Evolutionary conservation across 352 stramenopile species (phyloP).

Genomic region (Thraustochytrium striatum): DNA sequence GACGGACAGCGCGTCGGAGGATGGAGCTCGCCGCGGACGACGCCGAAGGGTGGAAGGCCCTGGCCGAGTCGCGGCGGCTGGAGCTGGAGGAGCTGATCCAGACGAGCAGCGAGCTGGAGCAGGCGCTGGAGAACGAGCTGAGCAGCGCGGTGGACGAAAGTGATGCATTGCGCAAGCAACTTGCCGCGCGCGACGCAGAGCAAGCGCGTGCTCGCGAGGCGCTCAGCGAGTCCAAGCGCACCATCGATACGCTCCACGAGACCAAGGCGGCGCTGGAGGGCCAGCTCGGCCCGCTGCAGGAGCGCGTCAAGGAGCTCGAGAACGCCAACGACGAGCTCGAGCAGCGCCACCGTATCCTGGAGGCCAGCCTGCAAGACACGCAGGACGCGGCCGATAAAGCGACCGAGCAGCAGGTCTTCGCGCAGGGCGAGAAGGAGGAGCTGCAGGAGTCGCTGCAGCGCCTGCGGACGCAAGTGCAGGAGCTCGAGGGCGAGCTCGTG

Average conservation of each 20-base stretch:
- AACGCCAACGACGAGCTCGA: conserved; percentile 40
- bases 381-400: not conserved
- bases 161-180: not conserved
- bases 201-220: not conserved
- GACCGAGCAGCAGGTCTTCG: conserved; percentile 31
- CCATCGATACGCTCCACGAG: not conserved
- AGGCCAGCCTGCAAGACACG: not conserved
- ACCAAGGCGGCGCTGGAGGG: not conserved
- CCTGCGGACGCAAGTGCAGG: not conserved
- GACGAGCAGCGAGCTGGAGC: conserved; percentile 24
- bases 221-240: not conserved
- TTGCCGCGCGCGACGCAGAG: not conserved
- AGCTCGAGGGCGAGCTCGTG: not conserved
- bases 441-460: not conserved
- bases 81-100: conserved; percentile 45
- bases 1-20: too few relatives aligned
- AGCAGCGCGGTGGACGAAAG: not conserved
- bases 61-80: not conserved
- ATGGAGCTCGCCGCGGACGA: too few relatives aligned
- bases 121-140: conserved; percentile 33
- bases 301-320: not conserved
- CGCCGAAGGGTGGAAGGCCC: too few relatives aligned
- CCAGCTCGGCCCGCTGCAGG: not conserved
- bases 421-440: not conserved
- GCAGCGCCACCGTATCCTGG: conserved; percentile 16